Evolutionary conservation across 2,329 filamentous ascomycete species (phyloP).

Genomic region (Ophiosphaerella korrae): DNA sequence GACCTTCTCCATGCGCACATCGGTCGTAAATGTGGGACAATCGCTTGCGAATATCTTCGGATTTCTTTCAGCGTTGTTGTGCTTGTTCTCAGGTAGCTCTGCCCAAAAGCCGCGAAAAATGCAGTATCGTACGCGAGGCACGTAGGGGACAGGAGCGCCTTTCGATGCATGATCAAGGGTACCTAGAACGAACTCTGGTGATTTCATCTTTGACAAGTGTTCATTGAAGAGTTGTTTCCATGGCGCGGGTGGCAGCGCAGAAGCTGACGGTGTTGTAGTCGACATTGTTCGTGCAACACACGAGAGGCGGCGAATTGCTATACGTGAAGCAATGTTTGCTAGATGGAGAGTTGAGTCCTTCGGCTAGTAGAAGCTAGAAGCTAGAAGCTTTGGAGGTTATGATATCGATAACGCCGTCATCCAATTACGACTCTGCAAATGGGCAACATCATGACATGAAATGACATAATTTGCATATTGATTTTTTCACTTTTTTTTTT

Average conservation of each 20-base stretch:
- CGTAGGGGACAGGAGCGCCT: slow-evolving; percentile 48
- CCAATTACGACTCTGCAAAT: slow-evolving; percentile 11
- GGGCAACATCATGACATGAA: slow-evolving; percentile 6
- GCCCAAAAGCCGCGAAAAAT: slow-evolving; percentile 87
- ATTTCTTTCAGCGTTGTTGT: slow-evolving; percentile 75
- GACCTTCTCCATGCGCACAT: slow-evolving; percentile 84
- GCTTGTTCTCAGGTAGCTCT: slow-evolving; percentile 70
- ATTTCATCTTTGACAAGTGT: slow-evolving; percentile 56
- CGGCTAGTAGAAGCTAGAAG: too few relatives aligned
- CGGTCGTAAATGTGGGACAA: slow-evolving; percentile 82
- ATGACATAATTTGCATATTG: too few relatives aligned
- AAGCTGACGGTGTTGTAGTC: slow-evolving; percentile 47
- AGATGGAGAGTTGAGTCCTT: neutral
- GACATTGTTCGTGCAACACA: slow-evolving; percentile 53
- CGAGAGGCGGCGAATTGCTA: slow-evolving; percentile 44
- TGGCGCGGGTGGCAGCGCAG: slow-evolving; percentile 52
- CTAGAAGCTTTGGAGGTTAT: slow-evolving; percentile 4
- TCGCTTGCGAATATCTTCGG: slow-evolving; percentile 75
- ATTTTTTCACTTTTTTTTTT: too few relatives aligned
- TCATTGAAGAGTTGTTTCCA: slow-evolving; percentile 58
- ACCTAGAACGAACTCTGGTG: slow-evolving; percentile 57
- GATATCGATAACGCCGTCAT: slow-evolving; percentile 26
- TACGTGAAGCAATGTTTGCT: slow-evolving; percentile 48
- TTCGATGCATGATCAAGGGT: slow-evolving; percentile 54
- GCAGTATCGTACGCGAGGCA: slow-evolving; percentile 73